phyloP scores from a whole-genome alignment of 225 moss, liverwort and hornwort genomes.

The Bryoerythrophyllum caledonicum region DNA sequence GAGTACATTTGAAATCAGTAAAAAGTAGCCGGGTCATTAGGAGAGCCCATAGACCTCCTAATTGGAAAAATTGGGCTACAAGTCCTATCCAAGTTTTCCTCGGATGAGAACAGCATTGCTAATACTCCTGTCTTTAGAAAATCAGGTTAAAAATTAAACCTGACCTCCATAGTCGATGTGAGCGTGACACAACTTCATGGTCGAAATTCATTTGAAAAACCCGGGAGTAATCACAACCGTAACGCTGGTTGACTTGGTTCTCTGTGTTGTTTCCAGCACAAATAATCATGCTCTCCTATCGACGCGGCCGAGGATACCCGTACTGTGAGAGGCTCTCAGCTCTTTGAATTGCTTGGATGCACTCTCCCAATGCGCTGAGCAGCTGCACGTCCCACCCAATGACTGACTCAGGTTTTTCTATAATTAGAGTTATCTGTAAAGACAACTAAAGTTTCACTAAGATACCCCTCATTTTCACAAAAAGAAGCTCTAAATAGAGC shows the following conservation, averaged over 20 bases:
- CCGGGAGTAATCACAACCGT: neutral
- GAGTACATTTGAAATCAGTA: too few species aligned
- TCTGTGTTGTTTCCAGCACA: neutral
- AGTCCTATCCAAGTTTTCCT: neutral
- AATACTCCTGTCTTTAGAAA: neutral
- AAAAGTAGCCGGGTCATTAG: neutral
- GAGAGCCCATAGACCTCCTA: neutral
- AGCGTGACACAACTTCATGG: neutral
- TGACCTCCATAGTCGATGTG: neutral
- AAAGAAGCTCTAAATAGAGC: too few species aligned
- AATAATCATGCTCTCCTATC: slow-evolving; percentile 7
- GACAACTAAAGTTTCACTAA: too few species aligned
- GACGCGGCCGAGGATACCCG: slow-evolving; percentile 11
- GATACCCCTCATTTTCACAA: too few species aligned
- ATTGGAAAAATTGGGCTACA: neutral
- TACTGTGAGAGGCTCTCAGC: slow-evolving; percentile 25
- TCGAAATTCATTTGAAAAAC: neutral
- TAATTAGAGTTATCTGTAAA: too few species aligned
- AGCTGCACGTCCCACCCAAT: slow-evolving; percentile 37
- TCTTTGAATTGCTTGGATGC: slow-evolving; percentile 54
- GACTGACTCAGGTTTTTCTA: neutral
- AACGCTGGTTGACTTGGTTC: slow-evolving; percentile 8
- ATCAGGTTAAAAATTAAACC: neutral
- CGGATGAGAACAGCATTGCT: neutral
- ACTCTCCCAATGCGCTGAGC: slow-evolving; percentile 36